phyloP scores from a whole-genome alignment of 495 filamentous ascomycete genomes.

The Talaromyces trachyspermus region DNA sequence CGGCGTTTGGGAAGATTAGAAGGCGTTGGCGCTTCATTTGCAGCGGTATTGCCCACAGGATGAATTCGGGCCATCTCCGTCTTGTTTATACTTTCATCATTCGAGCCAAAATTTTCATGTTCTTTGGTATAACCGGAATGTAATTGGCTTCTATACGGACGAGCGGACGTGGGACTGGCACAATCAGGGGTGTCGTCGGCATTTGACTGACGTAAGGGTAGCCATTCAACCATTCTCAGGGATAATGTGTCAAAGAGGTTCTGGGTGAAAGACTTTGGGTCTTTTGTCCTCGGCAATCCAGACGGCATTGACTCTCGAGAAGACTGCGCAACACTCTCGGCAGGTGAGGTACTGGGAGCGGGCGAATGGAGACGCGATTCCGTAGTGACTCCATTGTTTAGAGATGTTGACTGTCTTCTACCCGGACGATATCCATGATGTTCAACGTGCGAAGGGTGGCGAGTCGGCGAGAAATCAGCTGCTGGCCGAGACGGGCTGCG shows the following conservation, averaged over 20 bases:
- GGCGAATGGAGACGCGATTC: background rate
- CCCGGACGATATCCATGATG: background rate
- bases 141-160: slow-evolving; percentile 9
- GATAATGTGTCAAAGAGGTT: slow-evolving; percentile 72
- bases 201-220: slow-evolving; percentile 44
- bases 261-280: slow-evolving; percentile 79
- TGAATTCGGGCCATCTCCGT: slow-evolving; percentile 8
- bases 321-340: slow-evolving; percentile 7
- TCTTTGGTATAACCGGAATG: background rate
- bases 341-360: background rate
- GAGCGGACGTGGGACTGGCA: slow-evolving; percentile 12
- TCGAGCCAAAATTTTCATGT: background rate
- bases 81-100: slow-evolving; percentile 9
- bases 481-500: slow-evolving; percentile 39
- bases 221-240: slow-evolving; percentile 74
- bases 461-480: slow-evolving; percentile 21
- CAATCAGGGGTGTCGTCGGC: slow-evolving; percentile 15
- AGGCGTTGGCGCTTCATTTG: background rate
- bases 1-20: background rate
- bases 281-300: slow-evolving; percentile 51
- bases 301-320: slow-evolving; percentile 18
- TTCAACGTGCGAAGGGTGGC: slow-evolving; percentile 5
- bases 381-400: background rate
- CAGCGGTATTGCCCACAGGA: slow-evolving; percentile 1
- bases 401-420: slow-evolving; percentile 3